Conservation (phyloP, 2,329 filamentous ascomycete species). For the Fusarium sp. region DNA sequence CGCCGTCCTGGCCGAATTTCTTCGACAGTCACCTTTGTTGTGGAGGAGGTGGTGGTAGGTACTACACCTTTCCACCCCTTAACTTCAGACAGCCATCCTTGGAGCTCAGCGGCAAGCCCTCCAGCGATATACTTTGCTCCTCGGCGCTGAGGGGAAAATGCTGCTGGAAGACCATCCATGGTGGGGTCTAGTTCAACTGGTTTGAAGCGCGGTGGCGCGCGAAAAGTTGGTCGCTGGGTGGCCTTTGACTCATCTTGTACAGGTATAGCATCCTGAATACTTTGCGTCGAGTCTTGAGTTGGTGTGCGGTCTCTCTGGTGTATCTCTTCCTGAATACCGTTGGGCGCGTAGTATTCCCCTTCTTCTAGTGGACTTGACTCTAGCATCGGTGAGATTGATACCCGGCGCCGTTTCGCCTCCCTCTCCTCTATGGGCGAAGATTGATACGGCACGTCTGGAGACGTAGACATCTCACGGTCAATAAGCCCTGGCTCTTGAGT, state of each 20-base stretch:
- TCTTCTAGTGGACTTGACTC: constrained; percentile 21
- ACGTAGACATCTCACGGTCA: constrained; percentile 17
- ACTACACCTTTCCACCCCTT: constrained; percentile 51
- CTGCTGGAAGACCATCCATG: constrained; percentile 42
- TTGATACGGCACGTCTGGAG: constrained; percentile 3
- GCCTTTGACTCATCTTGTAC: constrained; percentile 34
- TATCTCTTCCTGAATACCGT: constrained; percentile 1
- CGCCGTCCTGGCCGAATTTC: constrained; percentile 49
- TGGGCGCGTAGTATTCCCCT: constrained; percentile 1
- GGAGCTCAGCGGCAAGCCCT: constrained; percentile 56
- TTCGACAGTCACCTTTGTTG: constrained; percentile 48
- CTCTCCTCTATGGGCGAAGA: constrained; percentile 33
- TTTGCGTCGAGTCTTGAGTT: constrained; percentile 27
- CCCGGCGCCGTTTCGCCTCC: constrained; percentile 47
- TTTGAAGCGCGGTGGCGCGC: constrained; percentile 57
- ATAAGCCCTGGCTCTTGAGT: constrained; percentile 1
- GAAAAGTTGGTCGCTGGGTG: constrained; percentile 55
- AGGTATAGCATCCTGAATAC: constrained; percentile 20
- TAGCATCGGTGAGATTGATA: constrained; percentile 47
- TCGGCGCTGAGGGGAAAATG: constrained; percentile 55
- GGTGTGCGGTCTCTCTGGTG: constrained; percentile 13
- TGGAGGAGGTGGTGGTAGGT: constrained; percentile 22
- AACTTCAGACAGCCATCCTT: constrained; percentile 58
- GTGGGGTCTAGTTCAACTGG: constrained; percentile 44
- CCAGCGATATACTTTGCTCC: constrained; percentile 53